A percentile compares a stretch with the other conserved stretches of the same genome.
These are phyloP conservation scores for Paracorniculantispora psalliotae DNA, from an alignment of 2,329 filamentous ascomycete genomes.

Conservation along the genomic window DNA sequence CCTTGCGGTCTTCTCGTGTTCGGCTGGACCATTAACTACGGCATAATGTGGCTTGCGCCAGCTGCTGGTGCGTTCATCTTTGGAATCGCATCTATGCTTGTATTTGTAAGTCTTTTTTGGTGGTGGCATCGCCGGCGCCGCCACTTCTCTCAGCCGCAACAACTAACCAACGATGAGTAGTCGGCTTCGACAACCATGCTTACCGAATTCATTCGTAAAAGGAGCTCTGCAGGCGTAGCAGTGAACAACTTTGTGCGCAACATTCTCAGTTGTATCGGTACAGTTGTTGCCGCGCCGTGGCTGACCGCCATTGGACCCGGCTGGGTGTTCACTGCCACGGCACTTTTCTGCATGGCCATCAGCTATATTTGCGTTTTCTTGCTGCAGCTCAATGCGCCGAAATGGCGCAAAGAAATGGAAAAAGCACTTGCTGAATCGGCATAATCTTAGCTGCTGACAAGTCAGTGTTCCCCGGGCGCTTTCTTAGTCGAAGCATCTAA, in stretches of 20 bases:
- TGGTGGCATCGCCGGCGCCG: no score
- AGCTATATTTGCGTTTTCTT: conserved; percentile 11
- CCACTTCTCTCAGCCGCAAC: no score
- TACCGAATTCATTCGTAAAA: conserved; percentile 74
- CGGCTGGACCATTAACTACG: conserved; percentile 67
- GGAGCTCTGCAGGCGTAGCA: conserved; percentile 67
- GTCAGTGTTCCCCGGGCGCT: no score
- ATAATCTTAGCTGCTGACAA: background rate
- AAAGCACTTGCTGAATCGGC: background rate
- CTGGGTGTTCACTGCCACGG: conserved; percentile 62
- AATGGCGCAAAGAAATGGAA: conserved; percentile 12
- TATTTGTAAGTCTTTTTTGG: conserved; percentile 52
- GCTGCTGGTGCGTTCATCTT: conserved; percentile 68
- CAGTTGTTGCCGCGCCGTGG: conserved; percentile 65
- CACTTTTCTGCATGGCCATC: conserved; percentile 3
- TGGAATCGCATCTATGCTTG: conserved; percentile 68
- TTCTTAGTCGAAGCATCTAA: no score
- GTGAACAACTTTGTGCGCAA: conserved; percentile 79
- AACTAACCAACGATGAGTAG: conserved; percentile 24
- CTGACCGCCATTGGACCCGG: conserved; percentile 68
- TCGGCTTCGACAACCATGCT: conserved; percentile 72
- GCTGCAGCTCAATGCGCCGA: conserved; percentile 6
- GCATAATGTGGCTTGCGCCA: conserved; percentile 59
- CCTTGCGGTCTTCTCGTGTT: conserved; percentile 69
- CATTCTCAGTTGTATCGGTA: conserved; percentile 68